Base-by-base conservation (phyloP, 768 basidiomycete genomes). In the Mycena sanguinolenta region DNA sequence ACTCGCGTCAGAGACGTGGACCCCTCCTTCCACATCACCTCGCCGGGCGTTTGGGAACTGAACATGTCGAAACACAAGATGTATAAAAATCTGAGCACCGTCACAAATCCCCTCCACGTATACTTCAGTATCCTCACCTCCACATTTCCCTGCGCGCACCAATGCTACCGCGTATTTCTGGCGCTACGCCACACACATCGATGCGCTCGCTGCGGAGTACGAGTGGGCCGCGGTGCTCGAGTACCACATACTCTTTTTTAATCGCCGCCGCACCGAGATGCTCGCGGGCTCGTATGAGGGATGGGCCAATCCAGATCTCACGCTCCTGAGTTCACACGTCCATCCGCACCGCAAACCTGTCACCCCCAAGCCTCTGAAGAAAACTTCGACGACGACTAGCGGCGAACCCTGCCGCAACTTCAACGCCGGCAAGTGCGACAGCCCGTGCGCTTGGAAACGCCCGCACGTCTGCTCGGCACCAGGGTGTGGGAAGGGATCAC, bases 401-500 rank as follows among this genome's bases (percentile, higher is more conserved):
- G 25, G n/a, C 8, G 49, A 50, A 23, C 25, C 59, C 12, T 60
- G 59, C 28, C 59, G 59, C 6, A 60, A 60, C 30, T 60, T 30
- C 44, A 60, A 60, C 30, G 9, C n/a, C 9, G 58, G 58, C 25
- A 58, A 58, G 38, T 58, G 58, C 38, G 42, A 44, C 4, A 44
- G 3, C 23, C 58, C 38, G 16, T 65, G 64, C n/a, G 21, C 39
- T 8, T 44, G 42, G 42, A 44, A 44, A 28, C 54, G 39, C 17
- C 28, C 64, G n/a, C n/a, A n/a, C n/a, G n/a, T n/a, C n/a, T n/a
- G n/a, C n/a, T n/a, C n/a, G n/a, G n/a, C n/a, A n/a, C n/a, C n/a
- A n/a, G 64, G n/a, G 14, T 44, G 64, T 34, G 64, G 64, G 25
- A 65, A 65, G n/a, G 38, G 64, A 57, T 42, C 64, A 65, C 30